phyloP scores from a whole-genome alignment of 164 flowering plant genomes.

The Litsea cubeba region DNA sequence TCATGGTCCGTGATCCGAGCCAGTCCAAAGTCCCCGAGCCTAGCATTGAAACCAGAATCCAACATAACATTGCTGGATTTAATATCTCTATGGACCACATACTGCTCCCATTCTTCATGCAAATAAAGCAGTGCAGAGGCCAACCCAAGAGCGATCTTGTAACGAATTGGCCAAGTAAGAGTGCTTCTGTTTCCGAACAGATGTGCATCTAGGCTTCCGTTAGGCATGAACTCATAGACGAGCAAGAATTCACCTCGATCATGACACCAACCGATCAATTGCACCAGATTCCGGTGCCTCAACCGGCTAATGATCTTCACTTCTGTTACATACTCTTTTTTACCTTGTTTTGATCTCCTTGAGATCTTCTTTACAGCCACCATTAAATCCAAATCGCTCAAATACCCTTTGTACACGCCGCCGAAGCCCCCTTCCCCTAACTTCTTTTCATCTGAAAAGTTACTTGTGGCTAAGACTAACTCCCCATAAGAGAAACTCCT shows the following conservation, averaged over 20 bases:
- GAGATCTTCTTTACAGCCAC: constrained; percentile 39
- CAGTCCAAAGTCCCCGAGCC: constrained; percentile 7
- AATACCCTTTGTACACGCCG: constrained; percentile 43
- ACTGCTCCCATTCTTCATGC: constrained; percentile 43
- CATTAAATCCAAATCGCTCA: constrained; percentile 17
- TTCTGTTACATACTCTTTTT: constrained; percentile 38
- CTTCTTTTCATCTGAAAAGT: constrained; percentile 21
- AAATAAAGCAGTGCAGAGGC: constrained; percentile 25
- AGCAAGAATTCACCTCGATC: constrained; percentile 11
- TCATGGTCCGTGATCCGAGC: constrained; percentile 7
- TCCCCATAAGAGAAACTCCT: too few relatives aligned
- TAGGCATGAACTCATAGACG: too few relatives aligned
- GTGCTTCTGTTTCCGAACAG: constrained; percentile 2
- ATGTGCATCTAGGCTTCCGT: too few relatives aligned
- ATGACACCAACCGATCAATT: constrained; percentile 13
- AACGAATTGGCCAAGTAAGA: constrained; percentile 15
- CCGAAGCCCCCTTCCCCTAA: constrained; percentile 67
- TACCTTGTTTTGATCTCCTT: constrained; percentile 36
- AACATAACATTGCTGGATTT: constrained; percentile 56
- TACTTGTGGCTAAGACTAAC: background rate
- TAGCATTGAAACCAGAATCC: constrained; percentile 18
- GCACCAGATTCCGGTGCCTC: constrained; percentile 40
- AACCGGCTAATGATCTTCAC: constrained; percentile 34
- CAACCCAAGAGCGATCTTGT: constrained; percentile 3
- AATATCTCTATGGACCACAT: constrained; percentile 46